A percentile compares a stretch with the other conserved stretches of the same genome.
These are phyloP conservation scores for Fusarium buxicola DNA, from an alignment of 2,329 filamentous ascomycete species.

Conservation along the genomic window DNA sequence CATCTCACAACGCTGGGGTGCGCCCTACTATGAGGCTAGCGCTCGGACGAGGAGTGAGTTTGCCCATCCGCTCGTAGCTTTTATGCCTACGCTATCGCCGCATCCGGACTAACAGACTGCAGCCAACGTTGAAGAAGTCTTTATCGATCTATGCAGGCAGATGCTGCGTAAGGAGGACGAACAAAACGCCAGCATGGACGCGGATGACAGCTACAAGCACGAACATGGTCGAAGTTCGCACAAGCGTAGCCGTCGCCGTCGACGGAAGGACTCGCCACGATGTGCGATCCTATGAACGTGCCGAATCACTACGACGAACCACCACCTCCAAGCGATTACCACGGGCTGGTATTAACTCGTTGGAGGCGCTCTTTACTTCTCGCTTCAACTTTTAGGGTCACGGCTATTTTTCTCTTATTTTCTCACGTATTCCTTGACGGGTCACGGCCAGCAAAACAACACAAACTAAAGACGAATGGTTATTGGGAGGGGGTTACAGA, in stretches of 20 bases:
- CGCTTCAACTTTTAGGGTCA: constrained; percentile 9
- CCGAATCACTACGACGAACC: not conserved
- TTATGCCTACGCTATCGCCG: constrained; percentile 17
- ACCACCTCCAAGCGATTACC: constrained; percentile 12
- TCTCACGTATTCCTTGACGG: constrained; percentile 23
- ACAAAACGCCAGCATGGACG: constrained; percentile 48
- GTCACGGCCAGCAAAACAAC: constrained; percentile 26
- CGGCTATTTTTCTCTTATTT: constrained; percentile 2
- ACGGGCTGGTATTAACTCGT: constrained; percentile 33
- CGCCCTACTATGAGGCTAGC: constrained; percentile 91
- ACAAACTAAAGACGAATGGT: constrained; percentile 27
- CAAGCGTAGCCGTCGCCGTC: constrained; percentile 47
- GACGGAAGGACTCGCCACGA: constrained; percentile 52
- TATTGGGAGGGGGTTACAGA: constrained; percentile 18
- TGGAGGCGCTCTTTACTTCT: constrained; percentile 18
- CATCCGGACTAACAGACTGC: constrained; percentile 43
- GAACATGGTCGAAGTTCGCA: constrained; percentile 47
- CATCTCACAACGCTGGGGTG: constrained; percentile 87
- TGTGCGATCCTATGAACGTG: constrained; percentile 58
- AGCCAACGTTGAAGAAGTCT: constrained; percentile 92
- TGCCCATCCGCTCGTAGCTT: constrained; percentile 13
- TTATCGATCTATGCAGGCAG: constrained; percentile 84
- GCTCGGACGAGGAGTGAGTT: constrained; percentile 77
- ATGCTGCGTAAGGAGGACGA: constrained; percentile 80
- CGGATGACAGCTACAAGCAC: constrained; percentile 57